Evolutionary conservation across 164 flowering plant species (phyloP).

Genomic region (Annona squamosa): DNA sequence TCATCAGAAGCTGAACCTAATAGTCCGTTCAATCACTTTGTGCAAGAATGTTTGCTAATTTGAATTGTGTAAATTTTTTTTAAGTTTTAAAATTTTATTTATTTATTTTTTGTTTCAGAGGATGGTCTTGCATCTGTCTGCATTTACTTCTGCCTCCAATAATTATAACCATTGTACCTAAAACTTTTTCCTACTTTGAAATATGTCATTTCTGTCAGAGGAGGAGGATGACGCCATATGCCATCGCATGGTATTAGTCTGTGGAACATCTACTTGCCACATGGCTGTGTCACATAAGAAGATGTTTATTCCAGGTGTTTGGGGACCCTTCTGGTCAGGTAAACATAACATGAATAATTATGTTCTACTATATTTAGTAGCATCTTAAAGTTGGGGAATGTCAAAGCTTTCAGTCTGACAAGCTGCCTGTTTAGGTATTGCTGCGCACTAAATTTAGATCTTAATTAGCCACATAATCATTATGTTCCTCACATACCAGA

Average conservation of each 20-base stretch:
- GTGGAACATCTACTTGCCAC: constrained; percentile 98
- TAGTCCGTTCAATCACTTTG: constrained; percentile 31
- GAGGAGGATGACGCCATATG: constrained; percentile 50
- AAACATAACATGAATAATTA: constrained; percentile 8
- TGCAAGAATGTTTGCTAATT: too few species aligned
- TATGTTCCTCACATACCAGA: not conserved
- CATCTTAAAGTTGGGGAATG: not conserved
- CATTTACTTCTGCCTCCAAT: too few species aligned
- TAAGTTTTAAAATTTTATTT: too few species aligned
- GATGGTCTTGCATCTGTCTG: constrained; percentile 8
- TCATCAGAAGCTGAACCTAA: constrained; percentile 30
- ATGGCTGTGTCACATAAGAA: constrained; percentile 78
- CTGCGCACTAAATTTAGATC: not conserved
- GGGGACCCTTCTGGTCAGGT: constrained; percentile 99
- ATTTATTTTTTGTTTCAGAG: constrained; percentile 28
- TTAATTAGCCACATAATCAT: not conserved
- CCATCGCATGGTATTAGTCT: constrained; percentile 79
- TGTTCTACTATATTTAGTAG: not conserved
- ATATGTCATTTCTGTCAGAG: constrained; percentile 28
- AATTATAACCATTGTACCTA: too few species aligned
- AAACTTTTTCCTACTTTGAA: too few species aligned
- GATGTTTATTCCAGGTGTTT: constrained; percentile 88
- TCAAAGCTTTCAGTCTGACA: not conserved
- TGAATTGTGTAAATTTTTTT: not conserved
- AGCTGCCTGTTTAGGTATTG: not conserved